phyloP scores from a whole-genome alignment of 2,329 filamentous ascomycete genomes.

The Akanthomyces dipterigenus region DNA sequence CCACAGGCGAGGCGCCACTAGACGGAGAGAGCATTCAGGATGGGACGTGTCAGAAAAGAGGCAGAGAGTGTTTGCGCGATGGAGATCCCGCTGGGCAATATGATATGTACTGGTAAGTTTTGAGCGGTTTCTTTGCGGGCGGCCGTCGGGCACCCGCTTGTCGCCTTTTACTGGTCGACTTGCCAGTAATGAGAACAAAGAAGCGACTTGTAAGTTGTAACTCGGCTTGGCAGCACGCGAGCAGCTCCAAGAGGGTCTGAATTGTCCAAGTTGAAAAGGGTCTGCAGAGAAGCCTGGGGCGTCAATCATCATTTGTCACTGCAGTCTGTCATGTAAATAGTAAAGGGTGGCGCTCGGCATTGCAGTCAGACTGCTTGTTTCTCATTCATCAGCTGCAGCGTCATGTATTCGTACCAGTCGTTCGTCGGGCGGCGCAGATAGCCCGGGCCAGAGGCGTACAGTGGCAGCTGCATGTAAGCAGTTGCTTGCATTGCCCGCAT shows the following conservation, averaged over 20 bases:
- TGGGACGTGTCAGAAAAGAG: conserved; percentile 6
- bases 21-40: neutral
- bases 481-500: neutral
- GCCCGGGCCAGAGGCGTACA: neutral
- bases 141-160: neutral
- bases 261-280: too few species aligned
- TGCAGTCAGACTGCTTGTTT: neutral
- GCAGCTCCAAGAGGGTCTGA: neutral
- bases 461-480: conserved; percentile 2
- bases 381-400: neutral
- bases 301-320: neutral
- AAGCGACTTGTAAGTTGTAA: neutral
- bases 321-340: neutral
- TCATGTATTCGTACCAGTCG: too few species aligned
- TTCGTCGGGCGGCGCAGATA: neutral
- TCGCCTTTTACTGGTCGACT: neutral
- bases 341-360: neutral
- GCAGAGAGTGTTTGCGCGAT: neutral
- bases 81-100: neutral
- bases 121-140: neutral
- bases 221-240: conserved; percentile 3
- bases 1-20: conserved; percentile 7
- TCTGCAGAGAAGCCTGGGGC: neutral
- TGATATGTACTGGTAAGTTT: conserved; percentile 11
- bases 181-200: neutral